Percentiles rank a stretch among this genome's conserved stretches.
Evolutionary conservation across 805 yeast species (phyloP).

Genomic region (Cyberlindnera americana): DNA sequence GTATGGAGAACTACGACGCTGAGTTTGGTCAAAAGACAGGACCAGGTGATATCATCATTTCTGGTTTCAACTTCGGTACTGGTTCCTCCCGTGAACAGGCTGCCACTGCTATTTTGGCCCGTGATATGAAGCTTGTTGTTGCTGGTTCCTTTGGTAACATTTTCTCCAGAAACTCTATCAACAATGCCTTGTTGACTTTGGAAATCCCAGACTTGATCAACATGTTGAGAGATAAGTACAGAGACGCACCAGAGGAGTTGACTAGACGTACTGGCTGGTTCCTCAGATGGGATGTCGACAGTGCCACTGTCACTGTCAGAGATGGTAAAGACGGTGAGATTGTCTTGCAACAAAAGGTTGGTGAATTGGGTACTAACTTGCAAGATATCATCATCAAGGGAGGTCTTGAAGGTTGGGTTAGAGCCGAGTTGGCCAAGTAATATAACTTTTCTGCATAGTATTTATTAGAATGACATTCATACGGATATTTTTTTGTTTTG

Average conservation of each 20-base stretch:
- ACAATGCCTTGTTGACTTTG: slow-evolving; percentile 89
- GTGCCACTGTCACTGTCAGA: slow-evolving; percentile 72
- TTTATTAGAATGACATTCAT: not conserved
- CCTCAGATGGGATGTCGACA: slow-evolving; percentile 88
- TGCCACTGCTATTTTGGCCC: slow-evolving; percentile 94
- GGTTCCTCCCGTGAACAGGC: slow-evolving; percentile 99
- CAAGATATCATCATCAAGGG: slow-evolving; percentile 97
- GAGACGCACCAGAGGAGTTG: slow-evolving; percentile 54
- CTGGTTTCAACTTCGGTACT: slow-evolving; percentile 96
- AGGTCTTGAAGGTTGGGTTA: slow-evolving; percentile 98
- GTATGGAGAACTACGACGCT: slow-evolving; percentile 97
- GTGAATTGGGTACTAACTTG: slow-evolving; percentile 90
- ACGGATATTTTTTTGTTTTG: too few relatives aligned
- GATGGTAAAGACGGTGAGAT: slow-evolving; percentile 55
- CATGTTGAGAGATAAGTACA: slow-evolving; percentile 67
- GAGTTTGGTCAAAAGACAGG: slow-evolving; percentile 80
- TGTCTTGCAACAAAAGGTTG: slow-evolving; percentile 81
- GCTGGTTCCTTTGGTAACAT: slow-evolving; percentile 98
- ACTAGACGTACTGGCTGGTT: slow-evolving; percentile 95
- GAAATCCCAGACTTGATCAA: slow-evolving; percentile 88
- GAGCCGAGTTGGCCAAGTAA: slow-evolving; percentile 48
- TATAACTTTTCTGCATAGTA: not conserved
- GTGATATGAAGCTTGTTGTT: slow-evolving; percentile 88
- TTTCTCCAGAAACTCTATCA: slow-evolving; percentile 92
- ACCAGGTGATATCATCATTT: slow-evolving; percentile 84